Conservation (phyloP, 192 early-diverging fungal genomes). For the Dispira simplex region DNA sequence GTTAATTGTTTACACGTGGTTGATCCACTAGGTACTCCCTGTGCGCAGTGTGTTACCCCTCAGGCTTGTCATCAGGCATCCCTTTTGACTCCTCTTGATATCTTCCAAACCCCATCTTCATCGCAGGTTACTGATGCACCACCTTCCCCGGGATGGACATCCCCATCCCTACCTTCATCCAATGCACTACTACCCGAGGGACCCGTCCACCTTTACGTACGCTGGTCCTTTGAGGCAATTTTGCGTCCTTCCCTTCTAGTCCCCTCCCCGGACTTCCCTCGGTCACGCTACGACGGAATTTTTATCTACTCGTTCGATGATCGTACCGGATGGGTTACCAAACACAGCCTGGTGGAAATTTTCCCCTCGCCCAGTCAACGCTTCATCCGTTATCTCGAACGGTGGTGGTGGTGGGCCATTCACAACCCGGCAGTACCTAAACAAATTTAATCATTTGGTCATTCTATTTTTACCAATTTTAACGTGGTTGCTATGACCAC, state of each 20-base stretch:
- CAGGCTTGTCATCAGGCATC: too few relatives aligned
- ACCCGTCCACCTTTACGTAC: constrained; percentile 10
- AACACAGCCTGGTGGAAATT: constrained; percentile 7
- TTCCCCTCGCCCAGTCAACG: constrained; percentile 5
- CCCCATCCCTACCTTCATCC: too few relatives aligned
- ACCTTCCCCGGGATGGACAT: neutral
- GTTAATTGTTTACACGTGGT: too few relatives aligned
- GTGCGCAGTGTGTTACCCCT: too few relatives aligned
- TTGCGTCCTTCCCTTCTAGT: constrained; percentile 2
- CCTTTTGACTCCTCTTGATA: neutral
- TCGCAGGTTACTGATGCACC: neutral
- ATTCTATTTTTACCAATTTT: too few relatives aligned
- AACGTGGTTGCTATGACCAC: too few relatives aligned
- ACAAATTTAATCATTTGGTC: too few relatives aligned
- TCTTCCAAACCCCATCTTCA: neutral
- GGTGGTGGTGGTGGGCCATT: constrained; percentile 12
- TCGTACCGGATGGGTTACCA: constrained; percentile 2
- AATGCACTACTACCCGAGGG: neutral
- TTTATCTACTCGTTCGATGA: constrained; percentile 11
- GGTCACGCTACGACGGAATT: constrained; percentile 8
- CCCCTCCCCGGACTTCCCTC: neutral
- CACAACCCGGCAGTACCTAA: neutral
- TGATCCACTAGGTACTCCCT: too few relatives aligned
- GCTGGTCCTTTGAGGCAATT: constrained; percentile 10
- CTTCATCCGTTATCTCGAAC: constrained; percentile 5